Conservation (phyloP, 257 asterid genomes). For the Solanum acaule region DNA sequence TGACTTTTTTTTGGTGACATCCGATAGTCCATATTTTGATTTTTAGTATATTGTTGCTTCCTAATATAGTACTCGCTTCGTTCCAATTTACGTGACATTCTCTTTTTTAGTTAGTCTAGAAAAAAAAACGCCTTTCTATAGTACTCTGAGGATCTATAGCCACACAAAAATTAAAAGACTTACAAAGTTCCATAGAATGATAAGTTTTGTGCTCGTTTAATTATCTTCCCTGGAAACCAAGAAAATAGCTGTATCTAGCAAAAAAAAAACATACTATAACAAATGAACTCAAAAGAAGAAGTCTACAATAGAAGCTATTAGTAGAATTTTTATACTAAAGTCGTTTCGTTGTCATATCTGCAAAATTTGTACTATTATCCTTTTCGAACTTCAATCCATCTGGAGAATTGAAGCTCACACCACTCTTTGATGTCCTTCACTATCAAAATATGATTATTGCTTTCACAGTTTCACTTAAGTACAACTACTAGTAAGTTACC, state of each 20-base stretch:
- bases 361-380: neutral
- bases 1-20: neutral
- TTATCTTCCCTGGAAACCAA: neutral
- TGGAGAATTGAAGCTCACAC: neutral
- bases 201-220: neutral
- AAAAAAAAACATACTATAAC: neutral
- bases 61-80: too few relatives aligned
- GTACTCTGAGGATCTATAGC: neutral
- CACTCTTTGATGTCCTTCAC: neutral
- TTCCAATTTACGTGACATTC: neutral
- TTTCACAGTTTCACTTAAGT: neutral
- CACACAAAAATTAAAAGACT: neutral
- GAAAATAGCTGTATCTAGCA: neutral
- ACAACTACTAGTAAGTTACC: neutral
- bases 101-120: neutral
- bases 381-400: neutral
- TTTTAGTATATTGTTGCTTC: too few relatives aligned
- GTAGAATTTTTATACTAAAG: neutral
- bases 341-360: neutral
- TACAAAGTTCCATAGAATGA: neutral
- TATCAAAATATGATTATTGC: neutral
- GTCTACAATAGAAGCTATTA: neutral
- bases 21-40: neutral
- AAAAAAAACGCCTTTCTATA: neutral
- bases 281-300: neutral